phyloP scores from a whole-genome alignment of 306 rosid species.

The Begonia peltatifolia region DNA sequence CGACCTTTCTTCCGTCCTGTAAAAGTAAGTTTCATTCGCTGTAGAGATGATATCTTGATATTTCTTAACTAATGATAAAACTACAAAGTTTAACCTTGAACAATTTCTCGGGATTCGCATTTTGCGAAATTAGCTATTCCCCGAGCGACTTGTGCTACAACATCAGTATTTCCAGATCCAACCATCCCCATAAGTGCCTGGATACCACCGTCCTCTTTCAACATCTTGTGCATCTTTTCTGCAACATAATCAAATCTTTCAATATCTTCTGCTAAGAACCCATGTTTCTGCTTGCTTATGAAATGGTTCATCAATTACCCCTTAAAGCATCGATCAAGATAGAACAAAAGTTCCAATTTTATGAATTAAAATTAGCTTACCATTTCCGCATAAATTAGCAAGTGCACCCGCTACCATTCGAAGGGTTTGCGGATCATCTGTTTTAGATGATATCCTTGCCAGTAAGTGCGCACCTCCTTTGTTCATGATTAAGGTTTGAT shows the following conservation, averaged over 20 bases:
- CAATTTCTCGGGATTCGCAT: slow-evolving; percentile 46
- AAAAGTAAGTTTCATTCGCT: not conserved
- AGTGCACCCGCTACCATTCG: slow-evolving; percentile 71
- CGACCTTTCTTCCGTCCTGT: slow-evolving; percentile 44
- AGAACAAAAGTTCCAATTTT: not conserved
- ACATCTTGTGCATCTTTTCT: slow-evolving; percentile 41
- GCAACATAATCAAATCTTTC: slow-evolving; percentile 5
- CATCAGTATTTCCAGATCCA: slow-evolving; percentile 35
- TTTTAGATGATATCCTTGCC: slow-evolving; percentile 33
- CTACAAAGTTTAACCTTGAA: slow-evolving; percentile 24
- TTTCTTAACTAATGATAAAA: not conserved
- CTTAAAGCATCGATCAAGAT: not conserved
- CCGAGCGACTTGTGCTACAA: slow-evolving; percentile 52
- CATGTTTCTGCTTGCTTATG: too few relatives aligned
- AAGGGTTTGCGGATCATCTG: slow-evolving; percentile 50
- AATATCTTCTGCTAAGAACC: not conserved
- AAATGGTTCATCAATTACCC: not conserved
- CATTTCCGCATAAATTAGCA: slow-evolving; percentile 72
- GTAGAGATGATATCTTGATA: not conserved
- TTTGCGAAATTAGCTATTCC: slow-evolving; percentile 63
- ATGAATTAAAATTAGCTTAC: slow-evolving; percentile 15
- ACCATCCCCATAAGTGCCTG: slow-evolving; percentile 47
- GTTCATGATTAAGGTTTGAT: slow-evolving; percentile 42
- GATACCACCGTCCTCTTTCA: slow-evolving; percentile 53
- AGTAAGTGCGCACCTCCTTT: slow-evolving; percentile 49